These are phyloP conservation scores for Penicillium sp. DNA, from an alignment of 2,329 filamentous ascomycete species.

Conservation along the genomic window DNA sequence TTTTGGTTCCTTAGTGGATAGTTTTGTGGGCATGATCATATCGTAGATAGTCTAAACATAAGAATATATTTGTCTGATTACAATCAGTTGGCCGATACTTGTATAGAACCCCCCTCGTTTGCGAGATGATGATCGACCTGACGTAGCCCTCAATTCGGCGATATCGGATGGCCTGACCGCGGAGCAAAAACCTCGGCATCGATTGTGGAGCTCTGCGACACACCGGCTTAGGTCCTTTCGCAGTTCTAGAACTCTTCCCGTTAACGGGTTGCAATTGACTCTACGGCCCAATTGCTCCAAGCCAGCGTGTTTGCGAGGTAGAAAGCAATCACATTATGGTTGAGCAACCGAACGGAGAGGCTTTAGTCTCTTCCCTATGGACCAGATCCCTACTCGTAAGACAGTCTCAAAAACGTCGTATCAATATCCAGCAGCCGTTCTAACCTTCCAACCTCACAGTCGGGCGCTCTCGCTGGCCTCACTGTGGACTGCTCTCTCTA, in stretches of 20 bases:
- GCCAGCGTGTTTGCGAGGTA: conserved; percentile 15
- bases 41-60: conserved; percentile 2
- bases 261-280: background rate
- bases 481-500: conserved; percentile 96
- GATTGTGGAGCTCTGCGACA: conserved; percentile 19
- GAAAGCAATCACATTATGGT: conserved; percentile 21
- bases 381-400: conserved; percentile 44
- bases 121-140: conserved; percentile 2
- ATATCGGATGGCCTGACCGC: conserved; percentile 26
- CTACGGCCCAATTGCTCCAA: background rate
- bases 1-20: background rate
- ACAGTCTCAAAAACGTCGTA: background rate
- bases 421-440: background rate
- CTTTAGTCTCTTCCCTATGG: conserved; percentile 44
- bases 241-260: background rate
- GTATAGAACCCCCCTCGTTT: background rate
- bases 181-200: conserved; percentile 21
- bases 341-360: conserved; percentile 30
- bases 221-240: background rate
- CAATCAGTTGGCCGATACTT: background rate
- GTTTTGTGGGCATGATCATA: background rate
- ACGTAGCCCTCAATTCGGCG: conserved; percentile 17
- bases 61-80: conserved; percentile 14
- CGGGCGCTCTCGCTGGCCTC: conserved; percentile 88
- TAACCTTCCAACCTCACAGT: conserved; percentile 46